Conservation (phyloP, 441 rosid genomes). For the Euphorbia corollata region DNA sequence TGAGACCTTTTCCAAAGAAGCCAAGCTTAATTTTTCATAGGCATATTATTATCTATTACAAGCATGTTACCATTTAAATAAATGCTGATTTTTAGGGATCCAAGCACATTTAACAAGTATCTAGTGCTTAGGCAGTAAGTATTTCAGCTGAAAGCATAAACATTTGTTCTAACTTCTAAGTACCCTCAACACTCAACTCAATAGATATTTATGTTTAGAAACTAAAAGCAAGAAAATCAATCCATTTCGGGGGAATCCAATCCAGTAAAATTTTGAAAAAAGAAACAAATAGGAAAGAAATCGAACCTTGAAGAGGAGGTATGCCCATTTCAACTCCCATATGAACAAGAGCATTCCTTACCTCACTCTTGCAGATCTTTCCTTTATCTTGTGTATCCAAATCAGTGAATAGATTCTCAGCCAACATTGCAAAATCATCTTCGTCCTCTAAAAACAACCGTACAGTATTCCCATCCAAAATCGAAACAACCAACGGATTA, state of each 20-base stretch:
- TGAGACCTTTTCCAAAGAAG: neutral
- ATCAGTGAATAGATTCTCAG: conserved; percentile 73
- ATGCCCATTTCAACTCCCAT: conserved; percentile 84
- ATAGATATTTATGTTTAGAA: neutral
- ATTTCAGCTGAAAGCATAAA: conserved; percentile 1
- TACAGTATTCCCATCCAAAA: conserved; percentile 59
- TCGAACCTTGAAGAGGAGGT: conserved; percentile 67
- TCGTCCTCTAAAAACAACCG: conserved; percentile 62
- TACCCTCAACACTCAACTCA: neutral
- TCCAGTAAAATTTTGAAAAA: neutral
- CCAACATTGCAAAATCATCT: conserved; percentile 87
- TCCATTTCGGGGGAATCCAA: neutral
- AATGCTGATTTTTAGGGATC: too few relatives aligned
- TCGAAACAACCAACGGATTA: conserved; percentile 51
- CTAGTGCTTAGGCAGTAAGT: neutral
- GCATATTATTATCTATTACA: neutral
- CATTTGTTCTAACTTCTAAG: neutral
- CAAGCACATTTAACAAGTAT: neutral
- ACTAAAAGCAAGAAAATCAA: conserved; percentile 7
- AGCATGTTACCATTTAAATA: neutral
- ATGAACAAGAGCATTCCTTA: conserved; percentile 46
- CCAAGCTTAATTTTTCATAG: neutral
- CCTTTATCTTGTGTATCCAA: conserved; percentile 76
- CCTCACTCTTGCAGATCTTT: conserved; percentile 53
- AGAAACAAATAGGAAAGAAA: neutral